Base-by-base conservation (phyloP, 2,329 filamentous ascomycete genomes). In the Lecanosticta acicola region DNA sequence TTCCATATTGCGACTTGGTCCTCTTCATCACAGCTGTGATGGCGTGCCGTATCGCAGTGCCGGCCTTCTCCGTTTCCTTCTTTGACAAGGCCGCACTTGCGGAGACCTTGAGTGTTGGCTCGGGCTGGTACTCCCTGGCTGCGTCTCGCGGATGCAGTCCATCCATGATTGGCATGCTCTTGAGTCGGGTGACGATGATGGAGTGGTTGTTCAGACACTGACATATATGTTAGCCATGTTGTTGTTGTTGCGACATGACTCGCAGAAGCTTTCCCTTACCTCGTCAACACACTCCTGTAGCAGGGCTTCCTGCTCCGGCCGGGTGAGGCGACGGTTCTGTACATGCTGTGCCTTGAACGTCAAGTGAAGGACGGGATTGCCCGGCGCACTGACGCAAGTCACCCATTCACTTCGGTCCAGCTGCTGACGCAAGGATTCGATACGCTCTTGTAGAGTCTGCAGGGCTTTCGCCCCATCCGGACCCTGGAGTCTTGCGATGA, bases 61-160 rank as follows among this genome's bases (percentile, higher is more conserved):
- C 93, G 0, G 93, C 87, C 73, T 94, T 94, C 71, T 97, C 93
- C 45, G 89, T 85, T 66, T 98, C 93, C 72, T 94, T 95, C 73
- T 86, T 94, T 17, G 86, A 85, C 50, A 98, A 72, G 2, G 85
- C 91, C 4, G 80, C 86, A 0, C 89, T 94, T 42, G 95, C 76
- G 62, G 90, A 96, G 11, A 96, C 79, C 70, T 96, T 96, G 49
- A 98, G 75, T 0, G 87, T 87, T 9, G 91, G 87, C 55, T 79
- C 76, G 14, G 83, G 74, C 48, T 79, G 77, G 72, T 83, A 86
- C n/a, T 75, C 76, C 33, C 57, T 57, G 36, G 58, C 59, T 20
- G 83, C 78, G 36, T 79, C 60, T 13, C 66, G 65, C 4, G 61
- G 46, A 1, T 88, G 85, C 24, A 29, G n/a, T n/a, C n/a, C n/a